phyloP scores from a whole-genome alignment of 495 filamentous ascomycete genomes.

The Acidomyces sp. region DNA sequence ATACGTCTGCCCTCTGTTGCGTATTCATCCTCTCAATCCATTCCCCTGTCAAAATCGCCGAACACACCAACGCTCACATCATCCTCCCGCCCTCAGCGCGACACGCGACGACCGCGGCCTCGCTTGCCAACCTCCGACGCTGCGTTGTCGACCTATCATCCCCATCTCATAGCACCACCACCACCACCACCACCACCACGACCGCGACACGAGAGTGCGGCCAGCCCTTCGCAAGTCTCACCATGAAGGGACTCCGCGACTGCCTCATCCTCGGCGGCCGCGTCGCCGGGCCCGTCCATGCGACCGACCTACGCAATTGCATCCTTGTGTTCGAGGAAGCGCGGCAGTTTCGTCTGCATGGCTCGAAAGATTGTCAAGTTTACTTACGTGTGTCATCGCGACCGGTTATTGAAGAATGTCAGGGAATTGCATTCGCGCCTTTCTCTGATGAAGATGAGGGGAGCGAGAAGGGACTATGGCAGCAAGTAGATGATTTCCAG shows the following conservation, averaged over 20 bases:
- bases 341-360: slow-evolving; percentile 82
- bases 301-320: slow-evolving; percentile 61
- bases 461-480: slow-evolving; percentile 40
- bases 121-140: slow-evolving; percentile 52
- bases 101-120: slow-evolving; percentile 53
- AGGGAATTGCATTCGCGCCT: slow-evolving; percentile 61
- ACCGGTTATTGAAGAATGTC: slow-evolving; percentile 89
- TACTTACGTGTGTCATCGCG: slow-evolving; percentile 71
- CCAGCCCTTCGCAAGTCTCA: slow-evolving; percentile 59
- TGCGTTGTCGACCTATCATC: slow-evolving; percentile 71
- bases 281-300: slow-evolving; percentile 65
- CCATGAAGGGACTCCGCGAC: slow-evolving; percentile 52
- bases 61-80: slow-evolving; percentile 52
- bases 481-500: slow-evolving; percentile 91
- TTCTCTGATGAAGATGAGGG: slow-evolving; percentile 37
- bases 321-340: slow-evolving; percentile 63
- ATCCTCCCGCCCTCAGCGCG: slow-evolving; percentile 58
- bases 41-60: slow-evolving; percentile 42
- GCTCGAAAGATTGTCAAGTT: slow-evolving; percentile 62
- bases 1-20: slow-evolving; percentile 26
- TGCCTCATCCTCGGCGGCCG: slow-evolving; percentile 65
- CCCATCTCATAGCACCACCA: too few relatives aligned
- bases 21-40: slow-evolving; percentile 41
- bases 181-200: neutral
- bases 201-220: slow-evolving; percentile 32